Base-by-base conservation (phyloP, 1,284 basidiomycete species). In the Xerocomus nothofagi region DNA sequence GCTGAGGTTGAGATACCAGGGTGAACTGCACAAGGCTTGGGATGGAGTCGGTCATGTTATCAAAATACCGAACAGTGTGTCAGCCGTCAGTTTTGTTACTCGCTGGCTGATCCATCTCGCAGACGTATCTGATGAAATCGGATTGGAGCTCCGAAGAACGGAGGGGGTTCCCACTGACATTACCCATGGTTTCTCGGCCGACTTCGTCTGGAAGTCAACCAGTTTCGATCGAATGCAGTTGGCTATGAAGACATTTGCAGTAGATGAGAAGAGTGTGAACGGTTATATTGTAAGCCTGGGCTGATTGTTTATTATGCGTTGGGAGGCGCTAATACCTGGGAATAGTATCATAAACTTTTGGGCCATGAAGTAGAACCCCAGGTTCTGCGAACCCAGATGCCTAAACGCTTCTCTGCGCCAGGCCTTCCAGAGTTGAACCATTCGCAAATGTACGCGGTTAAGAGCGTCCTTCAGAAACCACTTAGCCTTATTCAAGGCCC, bases 121-220 rank as follows among this genome's bases (percentile, higher is more conserved):
- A 96, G 94, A 98, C 68, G 88, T 97, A 14, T 98, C 95, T 14
- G 97, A 99, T 69, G 97, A 99, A 73, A 95, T 99, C 66, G 95
- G 88, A 5, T 76, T 99, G 53, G 97, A 99, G 70, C 77, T 99
- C 39, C 79, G 93, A 52, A 79, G 90, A 46, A 86, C 90, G 6
- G 95, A 98, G 57, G 92, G 91, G n/a, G 95, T 97, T 6, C 97
- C 97, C 3, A 84, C 88, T 18, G 94, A 99, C 43, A 85, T 94
- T 73, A 96, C 92, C 0, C 92, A 96, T 65, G 92, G 93, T 60
- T 99, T 97, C 65, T 88, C 91, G 0, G 95, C 88, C 36, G 97
- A 99, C 68, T 99, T 99, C 64, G 94, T 99, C 14, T 99, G 97
- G 97, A 99, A 99, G 71, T 94, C 93, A 7, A 99, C 97, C 1